Evolutionary conservation across 2,329 filamentous ascomycete species (phyloP), one percentile per base, ranked within the genome.

Genomic region (Alternaria viburni): DNA sequence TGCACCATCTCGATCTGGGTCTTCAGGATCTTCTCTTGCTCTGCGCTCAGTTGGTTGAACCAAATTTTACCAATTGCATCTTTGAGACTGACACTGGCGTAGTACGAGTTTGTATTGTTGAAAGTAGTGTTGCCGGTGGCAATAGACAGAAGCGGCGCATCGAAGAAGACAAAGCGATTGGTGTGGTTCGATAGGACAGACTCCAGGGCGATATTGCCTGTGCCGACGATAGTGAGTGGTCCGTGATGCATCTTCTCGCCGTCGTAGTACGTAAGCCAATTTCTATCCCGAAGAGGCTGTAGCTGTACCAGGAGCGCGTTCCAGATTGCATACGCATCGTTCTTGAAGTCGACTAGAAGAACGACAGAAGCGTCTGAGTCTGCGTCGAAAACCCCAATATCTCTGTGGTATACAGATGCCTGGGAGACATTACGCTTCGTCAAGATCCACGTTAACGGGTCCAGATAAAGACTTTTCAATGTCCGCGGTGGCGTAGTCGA

Each of bases 261-360:
- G 23, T 86, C 81, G 55, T 86, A 84, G 62, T 79, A 78, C 30
- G 78, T 83, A 4, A 84, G 74, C 64, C 80, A 92, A 17, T 85
- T 85, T 44, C 81, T 82, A 44, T 86, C 80, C 8, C 89, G 83
- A 9, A 93, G 81, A 2, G 89, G 86, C 59, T 87, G 80, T 0
- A 92, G 82, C 59, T 89, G 85, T 32, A 81, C 72, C 15, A 86
- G 67, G 0, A 90, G 84, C 54, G 84, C 77, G 0, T 83, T 82
- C 81, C 86, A 88, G 1, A 86, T 87, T 21, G 81, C 76, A 4
- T 77, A 72, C 1, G 85, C 86, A 23, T 83, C 75, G 3, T 85
- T 88, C 78, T 93, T 93, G 74, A 93, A 81, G 75, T 93, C 91
- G 32, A 93, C 84, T 5, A 93, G 83, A 5, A 93, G 83, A 6